phyloP scores from a whole-genome alignment of 2,329 filamentous ascomycete species.

The Colletotrichum trifolii region DNA sequence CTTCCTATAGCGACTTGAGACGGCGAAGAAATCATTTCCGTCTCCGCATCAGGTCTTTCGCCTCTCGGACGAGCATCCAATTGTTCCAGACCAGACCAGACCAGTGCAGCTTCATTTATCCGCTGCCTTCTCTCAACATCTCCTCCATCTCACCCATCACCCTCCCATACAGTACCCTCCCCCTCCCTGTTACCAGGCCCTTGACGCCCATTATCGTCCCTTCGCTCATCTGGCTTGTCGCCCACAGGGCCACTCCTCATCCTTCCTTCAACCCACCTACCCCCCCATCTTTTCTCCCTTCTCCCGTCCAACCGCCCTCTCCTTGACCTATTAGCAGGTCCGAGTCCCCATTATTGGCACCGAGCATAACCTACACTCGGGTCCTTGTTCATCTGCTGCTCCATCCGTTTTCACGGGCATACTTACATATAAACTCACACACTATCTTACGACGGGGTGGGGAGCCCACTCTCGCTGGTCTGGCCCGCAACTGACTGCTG shows the following conservation, averaged over 20 bases:
- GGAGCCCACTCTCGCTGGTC: slow-evolving; percentile 13
- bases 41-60: background rate
- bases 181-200: background rate
- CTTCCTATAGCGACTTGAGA: too few relatives aligned
- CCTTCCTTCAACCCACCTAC: slow-evolving; percentile 7
- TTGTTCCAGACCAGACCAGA: slow-evolving; percentile 24
- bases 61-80: background rate
- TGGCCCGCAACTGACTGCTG: slow-evolving; percentile 26
- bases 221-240: too few relatives aligned
- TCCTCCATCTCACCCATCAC: background rate
- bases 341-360: slow-evolving; percentile 22
- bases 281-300: background rate
- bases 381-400: slow-evolving; percentile 24
- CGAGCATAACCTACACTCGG: slow-evolving; percentile 24
- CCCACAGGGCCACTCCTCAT: background rate
- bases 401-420: slow-evolving; percentile 18
- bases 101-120: too few relatives aligned
- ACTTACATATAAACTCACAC: slow-evolving; percentile 30
- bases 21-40: background rate
- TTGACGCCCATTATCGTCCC: too few relatives aligned
- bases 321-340: slow-evolving; percentile 22
- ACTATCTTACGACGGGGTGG: slow-evolving; percentile 34
- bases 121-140: slow-evolving; percentile 1
- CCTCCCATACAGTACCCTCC: background rate
- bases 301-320: background rate